Percentiles rank a stretch among this genome's conserved stretches.
These are phyloP conservation scores for Euphrasia arctica DNA, from an alignment of 305 asterid genomes.

Conservation along the genomic window DNA sequence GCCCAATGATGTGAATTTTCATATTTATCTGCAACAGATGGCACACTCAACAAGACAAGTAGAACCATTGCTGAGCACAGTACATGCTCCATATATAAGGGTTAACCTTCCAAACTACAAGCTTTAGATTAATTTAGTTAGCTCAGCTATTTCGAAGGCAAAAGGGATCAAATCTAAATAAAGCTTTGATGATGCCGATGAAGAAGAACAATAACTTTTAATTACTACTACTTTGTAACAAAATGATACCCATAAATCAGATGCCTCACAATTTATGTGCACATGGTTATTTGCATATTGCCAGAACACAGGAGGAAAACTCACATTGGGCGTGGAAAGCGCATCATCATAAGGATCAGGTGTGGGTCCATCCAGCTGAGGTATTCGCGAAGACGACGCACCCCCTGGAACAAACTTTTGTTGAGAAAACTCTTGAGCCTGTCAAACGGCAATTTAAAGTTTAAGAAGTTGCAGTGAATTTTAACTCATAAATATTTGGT, in stretches of 20 bases:
- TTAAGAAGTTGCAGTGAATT: background rate
- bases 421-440: background rate
- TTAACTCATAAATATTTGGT: too few relatives aligned
- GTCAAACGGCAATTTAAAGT: background rate
- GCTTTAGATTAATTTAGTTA: constrained; percentile 14
- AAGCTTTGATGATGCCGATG: background rate
- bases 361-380: constrained; percentile 77
- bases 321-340: constrained; percentile 82
- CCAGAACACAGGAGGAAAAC: constrained; percentile 20
- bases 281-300: constrained; percentile 18
- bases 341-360: constrained; percentile 78
- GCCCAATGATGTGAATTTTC: too few relatives aligned
- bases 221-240: constrained; percentile 2
- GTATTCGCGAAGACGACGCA: constrained; percentile 37
- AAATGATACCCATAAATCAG: background rate
- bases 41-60: constrained; percentile 6
- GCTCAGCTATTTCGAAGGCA: constrained; percentile 18
- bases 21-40: constrained; percentile 7
- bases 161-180: background rate
- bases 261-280: background rate
- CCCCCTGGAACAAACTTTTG: constrained; percentile 34
- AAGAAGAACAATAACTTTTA: constrained; percentile 7
- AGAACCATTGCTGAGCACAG: background rate
- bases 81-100: background rate
- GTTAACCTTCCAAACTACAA: constrained; percentile 1